A percentile compares a stretch with the other conserved stretches of the same genome.
Conservation (phyloP, 2,329 filamentous ascomycete species). For the Dactylellina leptospora region DNA sequence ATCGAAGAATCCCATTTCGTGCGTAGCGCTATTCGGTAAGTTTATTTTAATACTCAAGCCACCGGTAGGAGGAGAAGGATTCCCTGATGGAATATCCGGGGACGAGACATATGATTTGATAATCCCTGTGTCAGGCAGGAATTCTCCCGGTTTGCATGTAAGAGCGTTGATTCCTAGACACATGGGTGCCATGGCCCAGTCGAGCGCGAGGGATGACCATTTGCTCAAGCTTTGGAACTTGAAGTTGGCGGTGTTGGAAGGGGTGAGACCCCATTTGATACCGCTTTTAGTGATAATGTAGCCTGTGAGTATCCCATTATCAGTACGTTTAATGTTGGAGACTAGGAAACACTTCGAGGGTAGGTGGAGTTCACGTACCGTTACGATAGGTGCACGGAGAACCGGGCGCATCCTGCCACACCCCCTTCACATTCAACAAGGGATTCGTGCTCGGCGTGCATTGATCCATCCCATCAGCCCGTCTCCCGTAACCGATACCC, state of each 20-base stretch:
- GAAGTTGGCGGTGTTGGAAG: conserved; percentile 15
- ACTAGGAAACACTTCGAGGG: neutral
- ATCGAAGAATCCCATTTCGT: conserved; percentile 13
- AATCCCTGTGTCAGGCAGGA: conserved; percentile 33
- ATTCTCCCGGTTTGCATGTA: conserved; percentile 13
- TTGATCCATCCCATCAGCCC: conserved; percentile 11
- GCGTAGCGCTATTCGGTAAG: conserved; percentile 11
- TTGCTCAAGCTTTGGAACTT: conserved; percentile 28
- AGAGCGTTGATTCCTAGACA: conserved; percentile 21
- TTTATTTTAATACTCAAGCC: conserved; percentile 17
- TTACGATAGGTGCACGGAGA: conserved; percentile 20
- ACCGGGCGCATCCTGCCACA: conserved; percentile 11
- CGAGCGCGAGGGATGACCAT: conserved; percentile 14
- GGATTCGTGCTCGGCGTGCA: conserved; percentile 27
- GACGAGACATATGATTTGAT: conserved; percentile 22
- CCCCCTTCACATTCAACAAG: conserved; percentile 14
- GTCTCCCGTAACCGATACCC: conserved; percentile 37
- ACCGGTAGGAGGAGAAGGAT: conserved; percentile 1
- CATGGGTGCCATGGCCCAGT: conserved; percentile 33
- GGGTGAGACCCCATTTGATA: conserved; percentile 24
- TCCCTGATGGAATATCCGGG: conserved; percentile 16
- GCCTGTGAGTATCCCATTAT: neutral
- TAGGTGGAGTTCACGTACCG: too few relatives aligned
- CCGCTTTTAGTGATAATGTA: conserved; percentile 34
- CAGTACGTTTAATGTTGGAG: neutral